Base-by-base conservation (phyloP, 164 flowering plant genomes). In the Litsea cubeba region DNA sequence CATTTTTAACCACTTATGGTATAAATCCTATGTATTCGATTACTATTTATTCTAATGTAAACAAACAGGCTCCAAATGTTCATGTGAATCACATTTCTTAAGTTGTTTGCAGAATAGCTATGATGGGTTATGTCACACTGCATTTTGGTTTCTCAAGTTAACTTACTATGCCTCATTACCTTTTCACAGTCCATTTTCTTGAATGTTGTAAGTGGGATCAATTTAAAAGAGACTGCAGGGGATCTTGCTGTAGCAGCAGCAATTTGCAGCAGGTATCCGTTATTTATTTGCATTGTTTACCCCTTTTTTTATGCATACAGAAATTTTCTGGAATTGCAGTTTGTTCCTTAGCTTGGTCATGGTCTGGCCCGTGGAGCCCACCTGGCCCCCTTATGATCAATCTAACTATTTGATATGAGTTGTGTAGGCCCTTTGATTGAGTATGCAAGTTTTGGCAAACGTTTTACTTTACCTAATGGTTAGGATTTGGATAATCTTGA, bases 191-290 rank as follows among this genome's bases (percentile, higher is more conserved):
- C 86, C 49, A 79, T 96, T 70, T 92, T 88, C 74, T 72, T 94
- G 68, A 96, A 96, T 85, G 94, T 94, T 62, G 93, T 92, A 20
- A 89, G 95, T 80, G 99, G 99, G 50, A 71, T 88, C 57, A 76
- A 80, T 24, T 82, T 96, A 75, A 74, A 84, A 1, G 99, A 94
- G 82, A 92, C 97, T 65, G 91, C 97, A 69, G 98, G 91, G 20
- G 99, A 96, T 87, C 98, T 93, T 82, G 98, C 99, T 23, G 77
- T 93, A 73, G 99, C 97, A 78, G 97, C 89, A 62, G 97, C 99
- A 75, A 92, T 95, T 78, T 93, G 98, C 86, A 93, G 98, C 92
- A 93, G 98, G 99, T 83, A 84, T 32, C 80, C 71, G 12, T 57
- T 54, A 23, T 58, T 66, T 25, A 4, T 12, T 25, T 12, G 23